phyloP scores from a whole-genome alignment of 2,329 filamentous ascomycete species.

The Colletotrichum agaves region DNA sequence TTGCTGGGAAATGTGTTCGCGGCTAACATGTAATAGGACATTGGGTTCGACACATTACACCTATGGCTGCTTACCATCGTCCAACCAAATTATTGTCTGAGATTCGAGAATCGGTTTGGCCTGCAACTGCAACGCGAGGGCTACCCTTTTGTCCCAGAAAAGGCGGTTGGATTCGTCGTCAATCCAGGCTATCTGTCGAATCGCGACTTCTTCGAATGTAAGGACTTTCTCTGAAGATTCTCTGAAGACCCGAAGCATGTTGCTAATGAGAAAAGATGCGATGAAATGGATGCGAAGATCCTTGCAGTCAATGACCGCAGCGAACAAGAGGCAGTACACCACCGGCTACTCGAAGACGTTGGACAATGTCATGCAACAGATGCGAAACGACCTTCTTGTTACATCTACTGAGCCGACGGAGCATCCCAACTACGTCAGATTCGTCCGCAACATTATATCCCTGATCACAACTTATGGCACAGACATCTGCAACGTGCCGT shows the following conservation, averaged over 20 bases:
- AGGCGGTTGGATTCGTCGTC: slow-evolving; percentile 48
- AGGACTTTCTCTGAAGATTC: slow-evolving; percentile 32
- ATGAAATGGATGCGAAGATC: slow-evolving; percentile 62
- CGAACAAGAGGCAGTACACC: slow-evolving; percentile 49
- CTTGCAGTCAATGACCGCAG: slow-evolving; percentile 52
- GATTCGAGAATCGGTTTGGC: slow-evolving; percentile 62
- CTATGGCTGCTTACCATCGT: slow-evolving; percentile 65
- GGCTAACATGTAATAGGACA: slow-evolving; percentile 44
- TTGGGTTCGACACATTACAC: slow-evolving; percentile 57
- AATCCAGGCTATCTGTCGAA: slow-evolving; percentile 61
- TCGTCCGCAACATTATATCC: slow-evolving; percentile 62
- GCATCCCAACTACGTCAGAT: slow-evolving; percentile 60
- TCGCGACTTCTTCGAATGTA: slow-evolving; percentile 60
- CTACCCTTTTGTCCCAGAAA: slow-evolving; percentile 56
- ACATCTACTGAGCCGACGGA: slow-evolving; percentile 48
- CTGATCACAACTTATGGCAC: slow-evolving; percentile 65
- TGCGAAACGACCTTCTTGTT: slow-evolving; percentile 60
- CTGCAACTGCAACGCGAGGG: slow-evolving; percentile 55
- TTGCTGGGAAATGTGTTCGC: slow-evolving; percentile 12
- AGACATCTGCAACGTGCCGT: slow-evolving; percentile 64
- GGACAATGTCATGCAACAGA: slow-evolving; percentile 62
- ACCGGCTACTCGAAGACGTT: slow-evolving; percentile 57
- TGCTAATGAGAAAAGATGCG: slow-evolving; percentile 42
- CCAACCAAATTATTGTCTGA: slow-evolving; percentile 58
- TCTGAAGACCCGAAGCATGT: background rate